Evolutionary conservation across 2,329 filamentous ascomycete species (phyloP).

Genomic region (Cladosporium sp.): DNA sequence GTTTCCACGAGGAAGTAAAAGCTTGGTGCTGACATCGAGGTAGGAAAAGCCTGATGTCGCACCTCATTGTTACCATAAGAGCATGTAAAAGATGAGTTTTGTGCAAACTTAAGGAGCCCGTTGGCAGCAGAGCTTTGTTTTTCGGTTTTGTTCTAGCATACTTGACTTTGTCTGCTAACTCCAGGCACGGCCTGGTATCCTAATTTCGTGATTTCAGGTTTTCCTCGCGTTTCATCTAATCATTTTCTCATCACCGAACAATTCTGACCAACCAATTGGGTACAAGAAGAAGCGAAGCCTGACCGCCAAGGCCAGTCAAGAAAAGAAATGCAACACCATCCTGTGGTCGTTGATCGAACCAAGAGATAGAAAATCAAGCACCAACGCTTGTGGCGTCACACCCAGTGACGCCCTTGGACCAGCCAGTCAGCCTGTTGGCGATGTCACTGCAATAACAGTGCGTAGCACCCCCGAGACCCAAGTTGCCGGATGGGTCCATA

Average conservation of each 20-base stretch:
- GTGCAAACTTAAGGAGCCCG: no score
- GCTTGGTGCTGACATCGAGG: no score
- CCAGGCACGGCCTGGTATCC: neutral
- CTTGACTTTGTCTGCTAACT: no score
- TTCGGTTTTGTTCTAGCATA: no score
- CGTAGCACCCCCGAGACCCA: conserved; percentile 45
- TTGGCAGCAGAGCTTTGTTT: no score
- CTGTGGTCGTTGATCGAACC: no score
- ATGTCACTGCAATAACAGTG: conserved; percentile 53
- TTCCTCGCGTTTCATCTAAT: neutral
- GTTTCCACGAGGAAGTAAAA: no score
- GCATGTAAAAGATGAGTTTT: no score
- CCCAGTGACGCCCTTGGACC: conserved; percentile 23
- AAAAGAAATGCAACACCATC: neutral
- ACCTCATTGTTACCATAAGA: no score
- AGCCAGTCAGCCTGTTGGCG: conserved; percentile 46
- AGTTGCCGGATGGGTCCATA: conserved; percentile 29
- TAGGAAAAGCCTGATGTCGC: no score
- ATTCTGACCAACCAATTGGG: neutral
- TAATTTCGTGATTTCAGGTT: neutral
- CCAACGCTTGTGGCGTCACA: conserved; percentile 1
- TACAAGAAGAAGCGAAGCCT: neutral
- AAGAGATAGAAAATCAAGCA: neutral
- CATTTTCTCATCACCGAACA: neutral
- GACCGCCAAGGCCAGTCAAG: neutral